These are phyloP conservation scores for Chalciporus chontae DNA, from an alignment of 768 basidiomycete genomes.

Conservation along the genomic window DNA sequence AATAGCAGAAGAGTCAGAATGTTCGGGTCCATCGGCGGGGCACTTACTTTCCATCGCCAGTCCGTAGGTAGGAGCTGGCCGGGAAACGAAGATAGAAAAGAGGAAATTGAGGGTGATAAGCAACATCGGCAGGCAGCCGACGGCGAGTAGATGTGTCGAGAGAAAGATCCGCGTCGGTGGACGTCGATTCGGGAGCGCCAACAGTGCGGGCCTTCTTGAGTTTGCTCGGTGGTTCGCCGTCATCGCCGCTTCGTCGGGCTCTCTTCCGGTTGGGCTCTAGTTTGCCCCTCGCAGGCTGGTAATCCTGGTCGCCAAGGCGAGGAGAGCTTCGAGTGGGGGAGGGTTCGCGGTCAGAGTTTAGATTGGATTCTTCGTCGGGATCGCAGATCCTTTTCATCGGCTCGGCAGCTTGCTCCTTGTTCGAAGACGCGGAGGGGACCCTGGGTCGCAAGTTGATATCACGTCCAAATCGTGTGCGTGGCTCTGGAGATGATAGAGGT, in stretches of 20 bases:
- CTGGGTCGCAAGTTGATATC: conserved; percentile 2
- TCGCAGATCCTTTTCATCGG: neutral
- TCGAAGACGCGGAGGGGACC: conserved; percentile 17
- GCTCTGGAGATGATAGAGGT: conserved; percentile 25
- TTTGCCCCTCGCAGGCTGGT: conserved; percentile 17
- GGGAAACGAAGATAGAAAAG: conserved; percentile 73
- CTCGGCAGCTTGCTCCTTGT: neutral
- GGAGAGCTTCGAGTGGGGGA: conserved; percentile 4
- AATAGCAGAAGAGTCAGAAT: neutral
- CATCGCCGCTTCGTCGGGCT: conserved; percentile 5
- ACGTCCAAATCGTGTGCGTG: conserved; percentile 4
- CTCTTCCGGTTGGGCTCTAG: conserved; percentile 18
- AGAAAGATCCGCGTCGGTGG: conserved; percentile 1
- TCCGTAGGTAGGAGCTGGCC: conserved; percentile 51
- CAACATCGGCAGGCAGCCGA: conserved; percentile 47
- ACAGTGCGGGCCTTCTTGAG: conserved; percentile 11
- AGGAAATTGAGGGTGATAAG: conserved; percentile 47
- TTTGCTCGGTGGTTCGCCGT: conserved; percentile 4
- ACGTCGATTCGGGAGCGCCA: neutral
- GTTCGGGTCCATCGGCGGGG: neutral
- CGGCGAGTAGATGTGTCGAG: conserved; percentile 30
- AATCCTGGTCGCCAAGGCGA: conserved; percentile 2
- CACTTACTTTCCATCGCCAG: conserved; percentile 38
- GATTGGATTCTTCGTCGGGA: neutral
- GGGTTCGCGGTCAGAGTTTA: neutral